Base-by-base conservation (phyloP, 495 filamentous ascomycete genomes). In the Aspergillus olivimuriae region DNA sequence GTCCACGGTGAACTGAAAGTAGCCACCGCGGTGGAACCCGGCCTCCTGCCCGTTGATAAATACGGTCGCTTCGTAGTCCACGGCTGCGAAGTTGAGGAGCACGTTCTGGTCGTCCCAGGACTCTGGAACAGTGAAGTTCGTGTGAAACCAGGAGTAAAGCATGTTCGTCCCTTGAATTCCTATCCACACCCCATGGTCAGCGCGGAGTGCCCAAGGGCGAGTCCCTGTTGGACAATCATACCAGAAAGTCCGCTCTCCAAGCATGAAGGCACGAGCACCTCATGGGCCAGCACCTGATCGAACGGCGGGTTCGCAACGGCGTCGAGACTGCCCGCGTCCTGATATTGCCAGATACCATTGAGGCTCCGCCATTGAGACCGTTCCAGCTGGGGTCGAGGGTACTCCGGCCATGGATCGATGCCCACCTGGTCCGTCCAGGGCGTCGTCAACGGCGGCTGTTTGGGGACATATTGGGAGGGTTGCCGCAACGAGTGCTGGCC, bases 321-420 rank as follows among this genome's bases (percentile, higher is more conserved):
- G 20, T 62, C 59, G 5, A 62, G 46, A 34, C 56, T 51, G 0
- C 53, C 50, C 0, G 72, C 76, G 40, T 67, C 61, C 44, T 74
- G 67, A 48, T 77, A 83, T n/a, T 73, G 72, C 81, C 81, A 85
- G 12, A 85, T 66, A 0, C 81, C 81, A 51, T 85, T 84, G 23
- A 84, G 62, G 26, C 64, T 81, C 57, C 78, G 60, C 81, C 81
- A 85, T 15, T 70, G 51, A 4, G 73, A 61, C 1, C 81, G 72
- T 36, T 72, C 58, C 30, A 82, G 66, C 47, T 76, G 75, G 0
- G 81, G 81, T 7, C 81, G 75, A 7, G 81, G 81, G 60, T 85
- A 80, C 50, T 83, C 74, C 2, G 80, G 76, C 81, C 81, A 85
- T 0, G 81, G 81, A 36, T 78, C 58, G 0, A 71, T 79, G 37